phyloP scores from a whole-genome alignment of 306 rosid species.

The Lathyrus oleraceus region DNA sequence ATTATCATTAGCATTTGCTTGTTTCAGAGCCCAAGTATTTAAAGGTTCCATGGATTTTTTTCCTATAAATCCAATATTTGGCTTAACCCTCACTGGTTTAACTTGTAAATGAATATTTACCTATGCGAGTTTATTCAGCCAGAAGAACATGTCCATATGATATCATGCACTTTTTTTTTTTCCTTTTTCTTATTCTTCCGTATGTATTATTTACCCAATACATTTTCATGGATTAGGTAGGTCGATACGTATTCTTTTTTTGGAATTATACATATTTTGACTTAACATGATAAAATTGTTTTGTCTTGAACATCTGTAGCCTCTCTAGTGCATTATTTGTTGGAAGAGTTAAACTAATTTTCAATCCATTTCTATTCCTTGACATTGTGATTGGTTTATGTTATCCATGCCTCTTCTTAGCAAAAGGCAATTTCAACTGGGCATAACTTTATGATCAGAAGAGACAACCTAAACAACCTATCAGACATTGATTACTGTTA shows the following conservation, averaged over 20 bases:
- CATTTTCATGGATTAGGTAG: conserved; percentile 13
- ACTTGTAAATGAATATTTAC: neutral
- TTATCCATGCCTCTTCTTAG: neutral
- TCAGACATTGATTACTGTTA: neutral
- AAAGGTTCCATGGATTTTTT: neutral
- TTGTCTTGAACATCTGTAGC: conserved; percentile 6
- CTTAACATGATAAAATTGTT: neutral
- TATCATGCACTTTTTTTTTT: conserved; percentile 1
- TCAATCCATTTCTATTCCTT: neutral
- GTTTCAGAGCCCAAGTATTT: conserved; percentile 16
- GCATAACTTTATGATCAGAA: neutral
- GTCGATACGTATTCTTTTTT: neutral
- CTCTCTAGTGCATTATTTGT: conserved; percentile 16
- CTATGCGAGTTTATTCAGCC: conserved; percentile 6
- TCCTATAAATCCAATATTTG: neutral
- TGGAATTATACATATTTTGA: neutral
- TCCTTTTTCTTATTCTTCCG: conserved; percentile 10
- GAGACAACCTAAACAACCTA: neutral
- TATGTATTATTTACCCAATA: conserved; percentile 4
- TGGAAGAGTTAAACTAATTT: neutral
- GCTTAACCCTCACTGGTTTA: neutral
- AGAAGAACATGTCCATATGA: conserved; percentile 11
- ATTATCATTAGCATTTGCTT: conserved; percentile 4
- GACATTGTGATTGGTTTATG: neutral
- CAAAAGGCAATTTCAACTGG: neutral